Conservation (phyloP, 352 stramenopile species). For the Phytophthora melonis region DNA sequence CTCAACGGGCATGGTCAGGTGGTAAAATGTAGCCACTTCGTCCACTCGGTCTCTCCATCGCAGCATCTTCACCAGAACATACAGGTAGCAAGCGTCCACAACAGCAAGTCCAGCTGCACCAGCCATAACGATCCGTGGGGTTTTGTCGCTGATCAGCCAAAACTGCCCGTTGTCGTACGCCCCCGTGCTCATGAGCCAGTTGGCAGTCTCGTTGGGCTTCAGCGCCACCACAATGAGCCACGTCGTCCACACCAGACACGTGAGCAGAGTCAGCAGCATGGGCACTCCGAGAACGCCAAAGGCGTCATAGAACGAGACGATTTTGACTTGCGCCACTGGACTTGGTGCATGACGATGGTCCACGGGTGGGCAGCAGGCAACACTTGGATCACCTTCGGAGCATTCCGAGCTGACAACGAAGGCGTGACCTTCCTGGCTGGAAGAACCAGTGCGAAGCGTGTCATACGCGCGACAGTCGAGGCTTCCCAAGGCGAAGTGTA, state of each 20-base stretch:
- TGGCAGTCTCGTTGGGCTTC: conserved; percentile 41
- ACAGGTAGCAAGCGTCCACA: conserved; percentile 38
- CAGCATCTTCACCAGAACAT: conserved; percentile 37
- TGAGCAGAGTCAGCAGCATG: conserved; percentile 29
- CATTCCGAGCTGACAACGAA: neutral
- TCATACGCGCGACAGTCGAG: neutral
- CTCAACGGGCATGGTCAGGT: neutral
- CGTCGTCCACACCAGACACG: conserved; percentile 41
- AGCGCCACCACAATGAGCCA: conserved; percentile 51
- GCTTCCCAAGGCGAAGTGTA: neutral
- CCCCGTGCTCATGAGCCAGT: conserved; percentile 55
- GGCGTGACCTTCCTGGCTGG: neutral
- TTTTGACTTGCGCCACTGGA: neutral
- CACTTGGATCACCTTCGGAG: too few species aligned
- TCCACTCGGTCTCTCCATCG: conserved; percentile 32
- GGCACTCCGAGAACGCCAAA: conserved; percentile 22
- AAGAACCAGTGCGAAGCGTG: neutral
- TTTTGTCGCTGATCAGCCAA: conserved; percentile 44
- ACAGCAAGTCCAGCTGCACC: conserved; percentile 35
- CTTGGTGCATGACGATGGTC: neutral
- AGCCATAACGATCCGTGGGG: conserved; percentile 3
- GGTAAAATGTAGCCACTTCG: conserved; percentile 9
- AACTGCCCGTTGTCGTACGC: conserved; percentile 57
- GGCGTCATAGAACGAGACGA: neutral
- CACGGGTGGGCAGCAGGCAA: neutral